Evolutionary conservation across 441 rosid genomes (phyloP), one percentile per base, ranked within the genome.

Genomic region (Pelargonium citronellum): DNA sequence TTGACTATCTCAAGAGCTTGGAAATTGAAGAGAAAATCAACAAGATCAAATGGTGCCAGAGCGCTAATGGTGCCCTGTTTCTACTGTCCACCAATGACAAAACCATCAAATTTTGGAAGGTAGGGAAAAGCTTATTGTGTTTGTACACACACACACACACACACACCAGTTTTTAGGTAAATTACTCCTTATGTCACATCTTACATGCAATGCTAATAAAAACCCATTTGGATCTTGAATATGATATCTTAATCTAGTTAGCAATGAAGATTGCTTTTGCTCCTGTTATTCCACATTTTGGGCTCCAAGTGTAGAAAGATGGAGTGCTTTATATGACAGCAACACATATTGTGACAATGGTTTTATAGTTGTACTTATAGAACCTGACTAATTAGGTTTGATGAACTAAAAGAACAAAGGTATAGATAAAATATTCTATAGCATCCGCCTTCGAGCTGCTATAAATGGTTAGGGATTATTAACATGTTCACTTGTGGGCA

Each of bases 11-110:
- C 71, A 91, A 91, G 88, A 91, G 99, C 73, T 87, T 95, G 96
- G 99, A 91, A 84, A 91, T 94, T 73, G 99, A 91, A 84, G 99
- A 94, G 87, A 91, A 91, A 79, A 95, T 91, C 69, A 91, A 91
- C 89, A 90, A 95, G 76, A 91, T 95, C 71, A 90, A 88, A 78
- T 94, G 99, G 99, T 94, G 97, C 79, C 95, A 90, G 79, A 79
- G 89, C 22, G 92, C 92, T 5, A 91, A 87, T 69, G 86, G 96
- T 22, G 90, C 96, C n/a, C 83, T 89, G 73, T 94, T 90, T 81
- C 96, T 94, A 73, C 84, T 94, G 49, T 91, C 97, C 7, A 90
- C 97, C 12, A 94, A 94, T 72, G 97, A 94, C 82, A 90, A 91
- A 83, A 95, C 99, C 64, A 87, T 94, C 30, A 24, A 24, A 24